phyloP scores from a whole-genome alignment of 805 yeast genomes.

The Maudiozyma turicensis region DNA sequence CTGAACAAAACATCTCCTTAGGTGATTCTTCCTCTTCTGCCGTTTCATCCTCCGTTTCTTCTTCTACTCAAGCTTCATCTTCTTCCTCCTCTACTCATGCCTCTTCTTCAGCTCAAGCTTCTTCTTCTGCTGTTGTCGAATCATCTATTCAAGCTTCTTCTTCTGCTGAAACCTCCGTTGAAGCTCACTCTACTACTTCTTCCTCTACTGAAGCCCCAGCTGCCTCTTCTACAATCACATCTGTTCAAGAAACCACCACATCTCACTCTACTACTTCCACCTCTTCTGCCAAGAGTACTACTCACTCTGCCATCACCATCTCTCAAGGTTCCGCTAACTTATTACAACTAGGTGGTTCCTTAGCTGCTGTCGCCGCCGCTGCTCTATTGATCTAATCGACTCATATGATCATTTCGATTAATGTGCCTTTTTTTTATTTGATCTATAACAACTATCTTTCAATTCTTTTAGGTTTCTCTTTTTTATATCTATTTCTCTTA shows the following conservation, averaged over 20 bases:
- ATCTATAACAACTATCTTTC: neutral
- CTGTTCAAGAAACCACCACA: neutral
- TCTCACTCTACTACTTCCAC: constrained; percentile 36
- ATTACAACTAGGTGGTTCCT: constrained; percentile 19
- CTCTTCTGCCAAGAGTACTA: constrained; percentile 15
- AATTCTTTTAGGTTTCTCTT: too few relatives aligned
- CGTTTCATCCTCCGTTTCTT: constrained; percentile 21
- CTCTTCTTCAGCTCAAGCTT: constrained; percentile 16
- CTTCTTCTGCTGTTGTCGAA: constrained; percentile 18
- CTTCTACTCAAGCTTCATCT: constrained; percentile 23
- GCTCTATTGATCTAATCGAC: constrained; percentile 19
- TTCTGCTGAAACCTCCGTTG: constrained; percentile 17
- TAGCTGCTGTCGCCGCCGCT: constrained; percentile 18
- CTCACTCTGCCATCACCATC: constrained; percentile 29
- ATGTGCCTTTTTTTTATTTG: too few relatives aligned
- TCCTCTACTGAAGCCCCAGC: constrained; percentile 18
- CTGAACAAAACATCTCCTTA: constrained; percentile 34
- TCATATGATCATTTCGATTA: neutral
- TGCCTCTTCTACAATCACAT: constrained; percentile 10
- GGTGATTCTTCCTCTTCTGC: constrained; percentile 27
- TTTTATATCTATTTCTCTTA: too few relatives aligned
- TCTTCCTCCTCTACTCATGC: constrained; percentile 19
- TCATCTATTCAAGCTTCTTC: constrained; percentile 20
- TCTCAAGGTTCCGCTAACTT: constrained; percentile 21
- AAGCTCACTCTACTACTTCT: constrained; percentile 17